Evolutionary conservation across 768 basidiomycete species (phyloP), one percentile per base, ranked within the genome.

Genomic region (Tubosaeta brunneosetosa): DNA sequence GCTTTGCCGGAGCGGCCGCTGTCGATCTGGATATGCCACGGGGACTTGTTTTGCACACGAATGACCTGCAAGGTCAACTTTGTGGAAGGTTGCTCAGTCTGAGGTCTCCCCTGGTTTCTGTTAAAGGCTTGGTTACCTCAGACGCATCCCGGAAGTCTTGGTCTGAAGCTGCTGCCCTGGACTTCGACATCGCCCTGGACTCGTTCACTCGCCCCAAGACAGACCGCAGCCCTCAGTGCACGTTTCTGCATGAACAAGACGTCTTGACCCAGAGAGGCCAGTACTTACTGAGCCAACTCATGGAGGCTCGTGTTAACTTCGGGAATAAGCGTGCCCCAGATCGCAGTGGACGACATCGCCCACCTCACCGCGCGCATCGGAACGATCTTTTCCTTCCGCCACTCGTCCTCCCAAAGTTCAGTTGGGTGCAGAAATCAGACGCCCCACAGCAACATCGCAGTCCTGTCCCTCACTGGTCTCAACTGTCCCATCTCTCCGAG

Each of bases 221-320:
- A 68, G 53, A 68, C 73, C 32, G 65, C 69, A 37, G 80, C 80
- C 65, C 66, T 3, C 94, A 97, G 66, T 68, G 76, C 12, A 71
- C 75, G 12, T 97, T 91, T 62, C 66, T 97, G 25, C 70, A 72
- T 14, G 74, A 74, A 47, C 89, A 97, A 66, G 94, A 97, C 65
- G 64, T 62, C 25, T 63, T 75, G 22, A 93, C 91, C 2, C 78
- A 78, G 25, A 77, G 94, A 57, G 82, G 81, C 12, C 70, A 73
- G 55, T 71, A 69, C 52, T 68, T 92, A 55, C 79, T 87, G 26
- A 60, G 65, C 51, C 68, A 69, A 52, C 47, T 65, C 36, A 44
- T 55, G 51, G 55, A 56, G 50, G 56, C 55, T 33, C 62, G 45
- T 19, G 43, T 25, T 11, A 44, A 49, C n/a, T 60, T 56, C 38